Evolutionary conservation across 148 eudicot species (phyloP).

Genomic region (Rhododendron ovatum): DNA sequence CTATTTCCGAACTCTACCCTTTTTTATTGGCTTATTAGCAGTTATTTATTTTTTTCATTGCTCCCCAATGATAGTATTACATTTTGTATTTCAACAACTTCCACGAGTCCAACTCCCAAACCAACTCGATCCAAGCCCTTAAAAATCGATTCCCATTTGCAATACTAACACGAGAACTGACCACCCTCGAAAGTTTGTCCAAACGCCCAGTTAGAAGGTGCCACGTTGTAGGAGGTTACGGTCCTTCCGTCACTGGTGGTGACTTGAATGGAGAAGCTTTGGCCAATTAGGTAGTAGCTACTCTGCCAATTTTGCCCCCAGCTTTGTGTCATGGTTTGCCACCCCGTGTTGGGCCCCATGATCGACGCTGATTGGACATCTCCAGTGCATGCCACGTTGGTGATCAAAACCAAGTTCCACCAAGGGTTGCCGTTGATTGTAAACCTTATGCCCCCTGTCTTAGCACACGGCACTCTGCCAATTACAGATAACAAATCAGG

Average conservation of each 20-base stretch:
- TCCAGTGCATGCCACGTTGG: conserved; percentile 34
- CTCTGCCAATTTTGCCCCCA: conserved; percentile 42
- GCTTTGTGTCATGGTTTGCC: conserved; percentile 28
- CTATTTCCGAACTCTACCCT: background rate
- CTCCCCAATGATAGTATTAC: background rate
- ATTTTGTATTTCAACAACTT: background rate
- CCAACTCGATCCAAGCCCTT: background rate
- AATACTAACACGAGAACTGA: conserved; percentile 8
- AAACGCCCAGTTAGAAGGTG: conserved; percentile 25
- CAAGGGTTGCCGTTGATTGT: conserved; percentile 33
- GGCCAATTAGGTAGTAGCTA: conserved; percentile 25
- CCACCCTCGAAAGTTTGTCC: conserved; percentile 32
- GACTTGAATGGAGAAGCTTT: conserved; percentile 21
- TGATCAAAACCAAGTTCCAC: conserved; percentile 32
- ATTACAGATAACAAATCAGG: background rate
- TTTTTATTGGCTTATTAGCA: background rate
- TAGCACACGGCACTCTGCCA: conserved; percentile 30
- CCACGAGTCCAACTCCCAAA: background rate
- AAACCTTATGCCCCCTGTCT: conserved; percentile 32
- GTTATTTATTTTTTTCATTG: background rate
- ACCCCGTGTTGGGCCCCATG: conserved; percentile 27
- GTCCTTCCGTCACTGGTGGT: conserved; percentile 30
- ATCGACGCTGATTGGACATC: conserved; percentile 27
- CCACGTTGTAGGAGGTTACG: conserved; percentile 26
- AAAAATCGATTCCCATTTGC: background rate